Base-by-base conservation (phyloP, 805 yeast species). In the Teunomyces gatunensis region DNA sequence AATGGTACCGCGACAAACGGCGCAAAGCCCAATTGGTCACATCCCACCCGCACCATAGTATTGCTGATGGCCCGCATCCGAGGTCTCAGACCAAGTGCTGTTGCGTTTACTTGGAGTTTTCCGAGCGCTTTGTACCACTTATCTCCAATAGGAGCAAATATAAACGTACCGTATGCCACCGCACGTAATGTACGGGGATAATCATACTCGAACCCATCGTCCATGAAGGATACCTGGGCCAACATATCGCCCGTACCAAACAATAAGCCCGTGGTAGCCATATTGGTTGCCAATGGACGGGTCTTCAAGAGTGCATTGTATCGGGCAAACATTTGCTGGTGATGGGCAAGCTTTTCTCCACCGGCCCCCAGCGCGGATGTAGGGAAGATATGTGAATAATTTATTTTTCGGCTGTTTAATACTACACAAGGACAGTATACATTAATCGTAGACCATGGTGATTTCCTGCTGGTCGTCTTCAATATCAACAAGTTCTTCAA, bases 11-110 rank as follows among this genome's bases (percentile, higher is more conserved):
- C 74, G 13, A 72, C 81, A 10, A 85, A 56, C 1, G 97, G 97
- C 0, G 96, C 89, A 77, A 89, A 89, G 0, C 75, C 51, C 23
- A 79, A 56, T 61, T 90, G 97, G 65, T 91, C 97, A 6, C 78
- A 74, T 0, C 78, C 75, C 12, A 87, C 89, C 42, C 89, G 67
- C 1, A 60, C 47, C 3, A 61, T 17, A 0, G 73, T 61, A 50
- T 60, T 54, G 36, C 46, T 47, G 2, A 50, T 50, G 13, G 27
- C 46, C 27, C 30, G 27, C 30, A 28, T 17, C n/a, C 20, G 36
- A 13, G 17, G 36, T 21, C 13, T 10, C 27, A 17, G 41, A 11
- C 46, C 41, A 12, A 42, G 30, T 20, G 21, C 12, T 20, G 46
- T 42, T 5, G 40, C 29, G 1, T 3, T 18, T 18, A 37, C 5